Percentiles rank a stretch among this genome's conserved stretches.
Evolutionary conservation across 805 yeast species (phyloP).

Genomic region (Cyberlindnera japonica): DNA sequence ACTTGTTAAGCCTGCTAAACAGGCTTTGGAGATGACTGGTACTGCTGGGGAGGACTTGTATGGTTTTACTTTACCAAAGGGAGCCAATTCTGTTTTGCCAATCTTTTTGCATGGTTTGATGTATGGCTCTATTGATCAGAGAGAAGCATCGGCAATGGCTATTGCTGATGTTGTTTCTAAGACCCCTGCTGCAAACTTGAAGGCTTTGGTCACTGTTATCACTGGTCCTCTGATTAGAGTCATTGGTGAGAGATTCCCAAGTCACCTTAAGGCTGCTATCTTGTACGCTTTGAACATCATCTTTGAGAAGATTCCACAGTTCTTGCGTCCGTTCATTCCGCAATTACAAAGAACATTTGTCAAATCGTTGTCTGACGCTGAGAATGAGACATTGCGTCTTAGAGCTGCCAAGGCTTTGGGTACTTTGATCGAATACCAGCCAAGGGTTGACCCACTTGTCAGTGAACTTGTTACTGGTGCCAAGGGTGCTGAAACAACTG

Average conservation of each 20-base stretch:
- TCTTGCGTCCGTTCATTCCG: constrained; percentile 92
- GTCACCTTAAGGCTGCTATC: constrained; percentile 94
- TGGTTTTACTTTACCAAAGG: constrained; percentile 70
- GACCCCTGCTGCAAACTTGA: constrained; percentile 78
- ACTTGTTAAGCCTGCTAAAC: constrained; percentile 76
- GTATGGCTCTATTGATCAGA: constrained; percentile 83
- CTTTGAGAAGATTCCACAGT: constrained; percentile 80
- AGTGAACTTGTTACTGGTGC: constrained; percentile 79
- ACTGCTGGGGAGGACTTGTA: constrained; percentile 60
- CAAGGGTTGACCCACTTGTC: constrained; percentile 90
- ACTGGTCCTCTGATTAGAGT: constrained; percentile 98
- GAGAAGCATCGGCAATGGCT: constrained; percentile 83
- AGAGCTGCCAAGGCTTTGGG: constrained; percentile 92
- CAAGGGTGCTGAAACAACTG: constrained; percentile 56
- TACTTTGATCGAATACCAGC: constrained; percentile 80
- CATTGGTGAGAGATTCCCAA: constrained; percentile 89
- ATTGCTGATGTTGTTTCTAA: constrained; percentile 83
- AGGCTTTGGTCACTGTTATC: constrained; percentile 85
- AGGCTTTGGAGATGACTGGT: constrained; percentile 65
- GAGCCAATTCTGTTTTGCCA: constrained; percentile 86
- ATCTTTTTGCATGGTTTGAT: constrained; percentile 91
- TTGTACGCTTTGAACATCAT: constrained; percentile 76
- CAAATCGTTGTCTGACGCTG: constrained; percentile 77
- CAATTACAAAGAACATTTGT: constrained; percentile 97
- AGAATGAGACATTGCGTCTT: constrained; percentile 66